Base-by-base conservation (phyloP, 2,329 filamentous ascomycete genomes). In the Colletotrichum brevisporum region DNA sequence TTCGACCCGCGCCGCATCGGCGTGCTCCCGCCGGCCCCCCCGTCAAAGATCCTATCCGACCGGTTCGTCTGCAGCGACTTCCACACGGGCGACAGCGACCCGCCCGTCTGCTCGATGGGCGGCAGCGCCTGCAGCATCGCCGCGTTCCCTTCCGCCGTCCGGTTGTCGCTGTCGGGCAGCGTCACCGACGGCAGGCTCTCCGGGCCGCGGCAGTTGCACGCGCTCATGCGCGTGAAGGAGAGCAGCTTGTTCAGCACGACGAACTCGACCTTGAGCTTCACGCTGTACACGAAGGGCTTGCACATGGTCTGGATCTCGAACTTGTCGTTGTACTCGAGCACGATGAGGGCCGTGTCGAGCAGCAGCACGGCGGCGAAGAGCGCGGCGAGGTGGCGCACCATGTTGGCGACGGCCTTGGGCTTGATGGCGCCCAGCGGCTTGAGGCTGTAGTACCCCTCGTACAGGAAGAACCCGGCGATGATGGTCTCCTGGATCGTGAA, bases 401-500 rank as follows among this genome's bases (percentile, higher is more conserved):
- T 68, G 24, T 57, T 71, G 2, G 51, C 12, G 1, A 63, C 53
- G 3, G 65, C 45, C 12, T 58, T 53, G 12, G 63, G 68, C 26
- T 63, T 56, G 65, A 69, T 61, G 21, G 51, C 51, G 15, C 50
- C 51, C 26, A 64, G 31, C 21, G 51, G 63, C 24, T 63, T 63
- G 41, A 72, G 65, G 64, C 88, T 81, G 41, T 81, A 83, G 66
- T 85, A 75, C 0, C 87, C 86, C 71, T 88, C 85, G 75, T 78
- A 79, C 64, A 89, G 87, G 74, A 88, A 89, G 21, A 87, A 77
- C 1, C 79, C 79, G 1, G 86, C 88, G 57, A 89, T 82, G 69
- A 87, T 79, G 58, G 85, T 80, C 67, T 89, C 87, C 72, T 89
- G 87, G 13, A 88, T 62, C 72, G 85, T 88, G 73, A 89, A 89